phyloP scores from a whole-genome alignment of 345 rosid genomes.

The Capsella bursapastoris region DNA sequence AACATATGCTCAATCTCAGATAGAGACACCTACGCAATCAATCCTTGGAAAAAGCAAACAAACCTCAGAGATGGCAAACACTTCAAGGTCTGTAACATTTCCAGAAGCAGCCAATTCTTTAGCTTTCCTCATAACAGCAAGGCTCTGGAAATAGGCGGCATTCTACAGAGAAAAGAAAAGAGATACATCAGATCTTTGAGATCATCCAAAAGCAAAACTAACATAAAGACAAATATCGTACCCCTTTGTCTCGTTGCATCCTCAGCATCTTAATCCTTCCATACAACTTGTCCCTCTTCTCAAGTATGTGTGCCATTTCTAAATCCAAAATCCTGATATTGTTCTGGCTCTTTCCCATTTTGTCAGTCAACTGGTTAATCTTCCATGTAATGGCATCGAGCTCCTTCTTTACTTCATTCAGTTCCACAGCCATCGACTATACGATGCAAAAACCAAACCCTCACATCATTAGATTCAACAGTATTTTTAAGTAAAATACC shows the following conservation, averaged over 20 bases:
- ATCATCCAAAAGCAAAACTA: conserved; percentile 2
- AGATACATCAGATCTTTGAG: background rate
- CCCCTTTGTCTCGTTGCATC: conserved; percentile 70
- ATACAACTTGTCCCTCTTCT: conserved; percentile 64
- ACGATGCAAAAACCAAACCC: background rate
- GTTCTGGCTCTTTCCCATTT: conserved; percentile 51
- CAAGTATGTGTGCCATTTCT: conserved; percentile 50
- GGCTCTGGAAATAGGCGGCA: conserved; percentile 50
- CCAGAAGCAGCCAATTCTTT: conserved; percentile 62
- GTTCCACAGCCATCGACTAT: conserved; percentile 75
- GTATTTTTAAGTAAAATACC: background rate
- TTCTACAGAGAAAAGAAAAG: conserved; percentile 52
- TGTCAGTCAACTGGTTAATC: conserved; percentile 51
- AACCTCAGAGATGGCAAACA: conserved; percentile 63
- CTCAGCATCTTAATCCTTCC: conserved; percentile 60
- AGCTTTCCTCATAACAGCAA: conserved; percentile 53
- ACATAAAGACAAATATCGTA: conserved; percentile 33
- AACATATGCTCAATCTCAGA: conserved; percentile 34
- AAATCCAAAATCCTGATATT: conserved; percentile 54
- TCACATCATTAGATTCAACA: conserved; percentile 32
- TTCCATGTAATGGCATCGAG: conserved; percentile 60
- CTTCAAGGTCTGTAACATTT: conserved; percentile 60
- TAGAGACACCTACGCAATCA: background rate
- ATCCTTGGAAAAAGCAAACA: conserved; percentile 31
- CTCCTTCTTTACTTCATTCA: conserved; percentile 84